These are phyloP conservation scores for Porcisia hertigi DNA, from an alignment of 208 protist genomes.

Conservation along the genomic window DNA sequence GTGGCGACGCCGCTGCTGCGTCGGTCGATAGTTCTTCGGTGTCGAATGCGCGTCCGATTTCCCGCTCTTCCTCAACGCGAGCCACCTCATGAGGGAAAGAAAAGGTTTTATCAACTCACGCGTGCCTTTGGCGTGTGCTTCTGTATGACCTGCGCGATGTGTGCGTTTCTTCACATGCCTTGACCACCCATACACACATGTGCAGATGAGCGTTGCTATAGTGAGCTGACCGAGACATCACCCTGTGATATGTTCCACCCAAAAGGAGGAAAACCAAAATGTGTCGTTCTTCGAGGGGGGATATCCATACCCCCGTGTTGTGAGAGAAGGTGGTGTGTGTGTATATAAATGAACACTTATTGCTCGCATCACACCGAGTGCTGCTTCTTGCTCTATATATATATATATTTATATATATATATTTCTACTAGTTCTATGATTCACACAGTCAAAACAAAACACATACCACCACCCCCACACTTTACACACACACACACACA, in stretches of 20 bases:
- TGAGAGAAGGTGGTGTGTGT: too few species aligned
- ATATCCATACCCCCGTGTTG: too few species aligned
- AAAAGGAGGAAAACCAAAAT: neutral
- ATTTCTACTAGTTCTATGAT: too few species aligned
- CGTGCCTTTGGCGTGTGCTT: neutral
- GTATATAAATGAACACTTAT: too few species aligned
- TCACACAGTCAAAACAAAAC: too few species aligned
- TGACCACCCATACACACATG: neutral
- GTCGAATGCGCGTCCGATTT: constrained; percentile 32
- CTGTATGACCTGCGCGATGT: neutral
- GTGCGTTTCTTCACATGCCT: neutral
- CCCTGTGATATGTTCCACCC: too few species aligned
- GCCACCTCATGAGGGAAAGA: neutral
- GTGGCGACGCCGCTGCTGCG: neutral
- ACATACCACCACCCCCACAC: too few species aligned
- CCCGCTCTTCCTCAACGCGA: constrained; percentile 17
- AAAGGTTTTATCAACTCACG: neutral
- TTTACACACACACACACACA: constrained; percentile 3
- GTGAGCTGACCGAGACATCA: neutral
- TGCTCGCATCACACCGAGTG: too few species aligned
- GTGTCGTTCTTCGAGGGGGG: too few species aligned
- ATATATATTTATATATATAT: too few species aligned
- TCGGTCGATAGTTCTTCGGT: neutral
- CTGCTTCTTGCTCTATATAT: too few species aligned
- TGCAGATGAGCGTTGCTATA: neutral